Conservation (phyloP, 78 protist species). For the Dictyostelium discoideum region DNA sequence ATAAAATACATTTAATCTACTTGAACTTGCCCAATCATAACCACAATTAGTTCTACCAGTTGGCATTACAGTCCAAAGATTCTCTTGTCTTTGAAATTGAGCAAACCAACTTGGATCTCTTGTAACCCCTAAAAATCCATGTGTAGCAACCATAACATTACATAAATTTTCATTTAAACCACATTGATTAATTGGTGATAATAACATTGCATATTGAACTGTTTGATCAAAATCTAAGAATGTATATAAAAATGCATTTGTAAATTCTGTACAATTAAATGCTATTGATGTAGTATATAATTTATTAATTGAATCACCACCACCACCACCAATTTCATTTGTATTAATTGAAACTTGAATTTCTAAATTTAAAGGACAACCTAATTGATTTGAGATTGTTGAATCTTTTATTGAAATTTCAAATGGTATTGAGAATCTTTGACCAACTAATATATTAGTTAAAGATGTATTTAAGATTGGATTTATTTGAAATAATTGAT, state of each 20-base stretch:
- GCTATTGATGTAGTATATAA: neutral
- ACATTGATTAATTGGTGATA: constrained; percentile 9
- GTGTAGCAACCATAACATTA: constrained; percentile 26
- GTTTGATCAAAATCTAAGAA: constrained; percentile 61
- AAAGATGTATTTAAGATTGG: neutral
- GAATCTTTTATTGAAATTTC: neutral
- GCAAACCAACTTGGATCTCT: constrained; percentile 22
- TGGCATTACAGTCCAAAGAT: constrained; percentile 23
- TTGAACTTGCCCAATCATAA: constrained; percentile 33
- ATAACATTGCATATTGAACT: constrained; percentile 67
- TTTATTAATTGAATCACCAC: neutral
- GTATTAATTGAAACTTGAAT: neutral
- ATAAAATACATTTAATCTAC: constrained; percentile 18
- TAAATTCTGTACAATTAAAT: constrained; percentile 48
- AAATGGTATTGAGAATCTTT: constrained; percentile 17
- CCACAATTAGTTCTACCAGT: constrained; percentile 51
- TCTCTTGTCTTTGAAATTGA: neutral
- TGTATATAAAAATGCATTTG: constrained; percentile 34
- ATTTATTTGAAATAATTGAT: neutral
- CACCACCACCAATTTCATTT: neutral
- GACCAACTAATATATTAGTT: constrained; percentile 19
- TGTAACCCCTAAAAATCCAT: constrained; percentile 61
- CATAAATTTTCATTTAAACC: neutral
- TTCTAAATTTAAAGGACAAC: constrained; percentile 18
- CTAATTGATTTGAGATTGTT: no score